Evolutionary conservation across 2,329 filamentous ascomycete genomes (phyloP).

Genomic region (Venturia pyrina): DNA sequence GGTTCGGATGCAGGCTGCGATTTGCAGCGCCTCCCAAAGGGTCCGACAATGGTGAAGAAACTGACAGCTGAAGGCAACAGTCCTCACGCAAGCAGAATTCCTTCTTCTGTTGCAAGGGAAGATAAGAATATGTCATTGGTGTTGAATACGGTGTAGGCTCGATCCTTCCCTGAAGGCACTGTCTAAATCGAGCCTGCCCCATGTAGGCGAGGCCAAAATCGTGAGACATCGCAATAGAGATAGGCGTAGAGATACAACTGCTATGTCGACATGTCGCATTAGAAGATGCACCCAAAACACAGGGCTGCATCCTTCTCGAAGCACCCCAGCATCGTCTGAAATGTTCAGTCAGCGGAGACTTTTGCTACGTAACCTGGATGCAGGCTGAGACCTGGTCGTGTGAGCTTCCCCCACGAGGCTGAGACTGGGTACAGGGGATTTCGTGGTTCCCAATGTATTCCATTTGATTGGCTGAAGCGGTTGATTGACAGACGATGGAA

Average conservation of each 20-base stretch:
- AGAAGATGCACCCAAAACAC: not conserved
- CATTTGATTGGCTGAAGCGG: not conserved
- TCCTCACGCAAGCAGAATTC: too few relatives aligned
- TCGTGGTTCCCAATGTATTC: not conserved
- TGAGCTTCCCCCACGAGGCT: conserved; percentile 2
- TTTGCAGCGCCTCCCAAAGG: not conserved
- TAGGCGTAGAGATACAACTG: not conserved
- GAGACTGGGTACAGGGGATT: not conserved
- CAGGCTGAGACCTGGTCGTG: not conserved
- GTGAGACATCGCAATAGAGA: not conserved
- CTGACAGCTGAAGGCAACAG: too few relatives aligned
- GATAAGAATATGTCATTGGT: not conserved
- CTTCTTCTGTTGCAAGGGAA: too few relatives aligned
- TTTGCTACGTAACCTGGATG: not conserved
- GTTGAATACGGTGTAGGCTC: not conserved
- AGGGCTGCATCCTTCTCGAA: not conserved
- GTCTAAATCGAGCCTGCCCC: not conserved
- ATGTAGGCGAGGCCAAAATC: not conserved
- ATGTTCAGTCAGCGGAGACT: not conserved
- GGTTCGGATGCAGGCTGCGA: not conserved
- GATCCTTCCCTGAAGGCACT: not conserved
- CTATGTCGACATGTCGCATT: not conserved
- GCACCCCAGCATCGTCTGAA: not conserved
- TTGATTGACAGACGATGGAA: not conserved
- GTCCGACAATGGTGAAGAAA: not conserved